These are phyloP conservation scores for Caryopteris hybrid DNA, from an alignment of 305 asterid species.

Conservation along the genomic window DNA sequence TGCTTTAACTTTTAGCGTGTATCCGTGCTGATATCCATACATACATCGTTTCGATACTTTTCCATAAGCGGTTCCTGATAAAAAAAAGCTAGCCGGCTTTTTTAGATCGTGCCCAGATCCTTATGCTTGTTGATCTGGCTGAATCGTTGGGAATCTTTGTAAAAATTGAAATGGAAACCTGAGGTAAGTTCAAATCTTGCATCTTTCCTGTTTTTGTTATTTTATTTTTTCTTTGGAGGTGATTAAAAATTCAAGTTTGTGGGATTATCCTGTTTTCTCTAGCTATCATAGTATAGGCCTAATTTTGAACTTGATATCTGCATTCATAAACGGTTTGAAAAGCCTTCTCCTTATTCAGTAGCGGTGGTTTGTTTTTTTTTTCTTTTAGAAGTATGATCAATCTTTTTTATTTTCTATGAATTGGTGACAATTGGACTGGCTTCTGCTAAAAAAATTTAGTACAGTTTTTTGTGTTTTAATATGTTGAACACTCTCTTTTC, in stretches of 20 bases:
- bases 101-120: constrained; percentile 50
- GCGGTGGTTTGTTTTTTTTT: constrained; percentile 8
- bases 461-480: constrained; percentile 5
- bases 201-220: neutral
- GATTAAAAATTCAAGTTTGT: constrained; percentile 17
- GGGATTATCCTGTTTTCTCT: constrained; percentile 1
- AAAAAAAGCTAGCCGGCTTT: constrained; percentile 30
- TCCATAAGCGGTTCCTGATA: constrained; percentile 14
- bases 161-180: constrained; percentile 12
- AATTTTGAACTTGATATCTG: constrained; percentile 20
- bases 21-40: constrained; percentile 1
- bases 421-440: constrained; percentile 11
- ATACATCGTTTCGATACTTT: constrained; percentile 15
- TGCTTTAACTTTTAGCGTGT: constrained; percentile 17
- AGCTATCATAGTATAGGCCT: constrained; percentile 8
- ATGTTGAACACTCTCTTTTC: constrained; percentile 10
- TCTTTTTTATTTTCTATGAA: constrained; percentile 8
- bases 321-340: constrained; percentile 5
- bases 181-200: constrained; percentile 39
- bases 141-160: constrained; percentile 19
- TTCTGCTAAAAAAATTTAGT: constrained; percentile 5
- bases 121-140: constrained; percentile 30
- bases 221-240: neutral
- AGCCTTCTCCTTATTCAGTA: constrained; percentile 8
- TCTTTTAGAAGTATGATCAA: neutral